phyloP scores from a whole-genome alignment of 805 yeast genomes.

The Metschnikowia proteae region DNA sequence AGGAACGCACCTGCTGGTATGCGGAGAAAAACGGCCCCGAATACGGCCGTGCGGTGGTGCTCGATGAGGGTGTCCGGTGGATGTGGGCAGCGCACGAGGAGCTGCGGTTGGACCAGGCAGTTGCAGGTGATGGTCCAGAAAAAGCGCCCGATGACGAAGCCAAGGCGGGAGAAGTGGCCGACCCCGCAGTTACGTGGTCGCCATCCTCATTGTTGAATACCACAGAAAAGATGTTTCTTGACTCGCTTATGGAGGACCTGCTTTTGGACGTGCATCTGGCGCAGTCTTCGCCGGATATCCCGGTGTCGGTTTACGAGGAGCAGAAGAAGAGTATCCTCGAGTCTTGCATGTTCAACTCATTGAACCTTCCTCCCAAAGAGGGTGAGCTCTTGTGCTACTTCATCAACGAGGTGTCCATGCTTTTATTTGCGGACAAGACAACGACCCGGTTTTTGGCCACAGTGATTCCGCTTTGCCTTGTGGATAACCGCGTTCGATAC shows the following conservation, averaged over 20 bases:
- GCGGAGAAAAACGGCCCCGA: neutral
- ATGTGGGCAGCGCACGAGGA: neutral
- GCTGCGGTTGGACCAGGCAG: neutral
- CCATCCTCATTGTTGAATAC: constrained; percentile 6
- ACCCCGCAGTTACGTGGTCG: neutral
- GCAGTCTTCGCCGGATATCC: neutral
- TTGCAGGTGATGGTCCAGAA: neutral
- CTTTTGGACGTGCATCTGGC: neutral
- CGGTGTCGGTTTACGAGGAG: constrained; percentile 12
- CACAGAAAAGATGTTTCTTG: constrained; percentile 20
- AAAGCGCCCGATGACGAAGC: neutral
- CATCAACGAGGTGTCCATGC: constrained; percentile 21
- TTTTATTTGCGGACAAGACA: constrained; percentile 23
- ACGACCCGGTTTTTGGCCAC: constrained; percentile 20
- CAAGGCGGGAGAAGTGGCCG: too few relatives aligned
- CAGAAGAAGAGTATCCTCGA: constrained; percentile 8
- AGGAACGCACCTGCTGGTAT: constrained; percentile 13
- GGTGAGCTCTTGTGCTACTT: constrained; percentile 19
- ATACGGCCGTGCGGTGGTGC: neutral
- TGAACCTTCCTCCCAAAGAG: constrained; percentile 10
- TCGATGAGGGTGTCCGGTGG: neutral
- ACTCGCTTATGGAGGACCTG: constrained; percentile 8
- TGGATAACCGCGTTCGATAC: constrained; percentile 17
- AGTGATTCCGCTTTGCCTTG: constrained; percentile 22
- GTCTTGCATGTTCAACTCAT: constrained; percentile 7